phyloP scores from a whole-genome alignment of 2,329 filamentous ascomycete genomes.

The Cytospora paraplurivora region DNA sequence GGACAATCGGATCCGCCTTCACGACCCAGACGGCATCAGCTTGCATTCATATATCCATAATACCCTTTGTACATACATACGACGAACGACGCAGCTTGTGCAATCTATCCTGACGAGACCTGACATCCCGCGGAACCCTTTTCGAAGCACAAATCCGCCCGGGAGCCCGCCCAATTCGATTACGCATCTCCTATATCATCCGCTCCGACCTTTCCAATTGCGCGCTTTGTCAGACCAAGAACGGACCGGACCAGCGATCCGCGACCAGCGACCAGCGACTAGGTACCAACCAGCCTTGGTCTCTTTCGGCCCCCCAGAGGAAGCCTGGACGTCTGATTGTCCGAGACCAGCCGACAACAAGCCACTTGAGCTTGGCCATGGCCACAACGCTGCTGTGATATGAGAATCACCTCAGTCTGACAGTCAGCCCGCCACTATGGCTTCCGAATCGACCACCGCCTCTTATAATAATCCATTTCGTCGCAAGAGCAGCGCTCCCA shows the following conservation, averaged over 20 bases:
- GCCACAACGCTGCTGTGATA: conserved; percentile 11
- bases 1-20: neutral
- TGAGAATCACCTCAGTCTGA: conserved; percentile 17
- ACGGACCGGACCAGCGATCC: no score
- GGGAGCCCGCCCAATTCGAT: neutral
- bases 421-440: conserved; percentile 37
- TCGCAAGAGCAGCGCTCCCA: conserved; percentile 40
- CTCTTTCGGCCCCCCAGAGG: neutral
- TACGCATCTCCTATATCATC: neutral
- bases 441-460: conserved; percentile 39
- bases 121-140: neutral
- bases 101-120: neutral
- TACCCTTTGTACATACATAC: neutral
- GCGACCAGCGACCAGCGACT: no score
- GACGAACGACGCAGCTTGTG: no score
- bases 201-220: neutral
- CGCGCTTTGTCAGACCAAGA: conserved; percentile 2
- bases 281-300: neutral
- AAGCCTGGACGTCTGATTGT: neutral
- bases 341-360: neutral
- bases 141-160: neutral
- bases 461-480: conserved; percentile 60
- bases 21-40: neutral
- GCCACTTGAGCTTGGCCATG: conserved; percentile 5
- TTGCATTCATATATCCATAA: neutral